phyloP scores from a whole-genome alignment of 805 yeast genomes.

The Candida ficus region DNA sequence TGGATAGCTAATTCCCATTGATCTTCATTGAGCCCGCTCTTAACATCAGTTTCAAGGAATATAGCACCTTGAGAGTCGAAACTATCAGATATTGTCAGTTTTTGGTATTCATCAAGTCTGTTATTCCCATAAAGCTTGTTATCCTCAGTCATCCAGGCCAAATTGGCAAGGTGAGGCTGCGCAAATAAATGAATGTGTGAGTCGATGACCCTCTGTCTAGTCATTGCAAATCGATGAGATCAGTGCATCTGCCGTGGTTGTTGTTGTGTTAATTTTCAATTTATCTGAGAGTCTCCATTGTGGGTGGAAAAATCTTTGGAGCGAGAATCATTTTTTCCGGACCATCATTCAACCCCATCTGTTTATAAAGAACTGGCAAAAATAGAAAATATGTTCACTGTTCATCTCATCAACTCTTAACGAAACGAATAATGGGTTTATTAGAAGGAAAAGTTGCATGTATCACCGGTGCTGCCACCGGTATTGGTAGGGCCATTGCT shows the following conservation, averaged over 20 bases:
- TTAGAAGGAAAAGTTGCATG: slow-evolving; percentile 33
- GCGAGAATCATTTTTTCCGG: background rate
- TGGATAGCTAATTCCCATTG: slow-evolving; percentile 14
- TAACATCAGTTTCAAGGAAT: slow-evolving; percentile 17
- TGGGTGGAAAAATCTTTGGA: background rate
- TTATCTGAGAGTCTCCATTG: too few species aligned
- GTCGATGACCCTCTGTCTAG: slow-evolving; percentile 11
- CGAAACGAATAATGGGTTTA: slow-evolving; percentile 4
- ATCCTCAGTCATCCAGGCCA: slow-evolving; percentile 16
- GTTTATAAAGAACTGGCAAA: too few species aligned
- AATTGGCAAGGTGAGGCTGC: slow-evolving; percentile 6
- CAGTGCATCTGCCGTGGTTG: background rate
- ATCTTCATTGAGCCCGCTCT: slow-evolving; percentile 8
- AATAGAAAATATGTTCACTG: too few species aligned
- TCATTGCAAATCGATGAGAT: background rate
- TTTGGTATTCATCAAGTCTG: slow-evolving; percentile 10
- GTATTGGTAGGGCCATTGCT: slow-evolving; percentile 42
- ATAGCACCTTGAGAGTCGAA: slow-evolving; percentile 10
- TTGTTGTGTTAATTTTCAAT: too few species aligned
- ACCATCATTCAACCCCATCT: background rate
- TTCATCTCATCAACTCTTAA: too few species aligned
- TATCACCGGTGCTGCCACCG: slow-evolving; percentile 42
- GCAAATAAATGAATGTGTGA: slow-evolving; percentile 20
- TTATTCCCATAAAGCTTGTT: slow-evolving; percentile 9
- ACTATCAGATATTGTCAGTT: background rate